phyloP scores from a whole-genome alignment of 169 alveolate species.

The Eimeria maxima region DNA sequence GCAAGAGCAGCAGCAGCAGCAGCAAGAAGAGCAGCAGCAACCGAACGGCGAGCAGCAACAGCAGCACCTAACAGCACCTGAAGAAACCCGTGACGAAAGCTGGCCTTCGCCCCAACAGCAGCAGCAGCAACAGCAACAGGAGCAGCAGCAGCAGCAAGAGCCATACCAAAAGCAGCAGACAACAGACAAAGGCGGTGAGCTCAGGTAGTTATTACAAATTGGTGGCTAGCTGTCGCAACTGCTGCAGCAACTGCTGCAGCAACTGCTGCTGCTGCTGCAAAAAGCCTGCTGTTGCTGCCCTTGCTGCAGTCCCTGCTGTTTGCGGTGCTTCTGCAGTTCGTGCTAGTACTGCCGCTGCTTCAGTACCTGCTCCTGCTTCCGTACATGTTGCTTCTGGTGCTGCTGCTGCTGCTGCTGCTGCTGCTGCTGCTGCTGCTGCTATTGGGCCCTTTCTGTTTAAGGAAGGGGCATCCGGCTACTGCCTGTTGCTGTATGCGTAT shows the following conservation, averaged over 20 bases:
- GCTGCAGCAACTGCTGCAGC: no score
- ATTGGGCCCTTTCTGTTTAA: no score
- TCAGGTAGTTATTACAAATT: not conserved
- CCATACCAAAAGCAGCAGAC: no score
- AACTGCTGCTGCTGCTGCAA: not conserved
- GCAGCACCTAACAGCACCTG: not conserved
- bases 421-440: slow-evolving; percentile 13
- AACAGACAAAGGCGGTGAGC: not conserved
- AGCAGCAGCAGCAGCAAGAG: slow-evolving; percentile 5
- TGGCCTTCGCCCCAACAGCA: no score
- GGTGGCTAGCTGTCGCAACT: not conserved
- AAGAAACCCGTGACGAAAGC: no score
- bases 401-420: slow-evolving; percentile 3
- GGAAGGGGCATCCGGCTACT: no score
- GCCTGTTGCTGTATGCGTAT: not conserved
- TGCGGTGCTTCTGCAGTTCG: not conserved
- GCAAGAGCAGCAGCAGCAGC: no score
- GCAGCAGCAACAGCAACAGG: slow-evolving; percentile 26
- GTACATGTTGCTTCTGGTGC: no score
- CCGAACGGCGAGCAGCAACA: no score
- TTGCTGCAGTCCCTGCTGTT: not conserved
- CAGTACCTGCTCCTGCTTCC: no score
- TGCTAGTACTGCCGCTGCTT: no score
- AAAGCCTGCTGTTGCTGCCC: not conserved
- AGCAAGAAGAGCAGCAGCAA: no score